Evolutionary conservation across 2,329 filamentous ascomycete genomes (phyloP), one percentile per base, ranked within the genome.

Genomic region (Aspergillus pseudoglaucus): DNA sequence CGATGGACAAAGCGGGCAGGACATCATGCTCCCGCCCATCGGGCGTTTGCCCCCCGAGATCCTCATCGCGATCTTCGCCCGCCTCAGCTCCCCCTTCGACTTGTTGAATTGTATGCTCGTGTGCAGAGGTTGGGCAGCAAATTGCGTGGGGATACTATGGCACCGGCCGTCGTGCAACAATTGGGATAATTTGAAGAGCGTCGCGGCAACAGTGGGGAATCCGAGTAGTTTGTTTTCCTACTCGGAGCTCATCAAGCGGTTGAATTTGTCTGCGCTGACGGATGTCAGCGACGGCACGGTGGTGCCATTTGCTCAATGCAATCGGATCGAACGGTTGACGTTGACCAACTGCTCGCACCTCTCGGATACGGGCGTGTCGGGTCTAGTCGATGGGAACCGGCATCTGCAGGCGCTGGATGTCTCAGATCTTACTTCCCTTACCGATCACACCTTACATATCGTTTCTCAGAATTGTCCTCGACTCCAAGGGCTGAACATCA

Each of bases 121-220:
- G n/a, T 96, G 85, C 62, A 90, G 90, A 69, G 82, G 85, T 53
- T 98, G 93, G 93, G 87, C 93, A 23, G 79, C 86, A 53, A 96
- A 96, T 64, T 85, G 87, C 45, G 93, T 97, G 57, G 91, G 93
- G 54, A 79, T 95, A 55, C 78, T 98, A 18, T 98, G 93, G 93
- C 90, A 96, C 68, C 81, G 93, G 35, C 93, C 93, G 1, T 84
- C 88, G 23, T 97, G 93, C 72, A 90, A 86, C 60, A 88, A 83
- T 59, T 96, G 89, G 87, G 71, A 77, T 10, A 90, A 90, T 63
- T 82, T 96, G 59, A 76, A 83, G 60, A 85, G 75, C 56, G 93
- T 98, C 56, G 90, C 90, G 62, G 77, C 79, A 49, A 90, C 91
- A 1, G 81, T 96, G 32, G 79, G 81, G 41, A 77, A 83, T 23